Base-by-base conservation (phyloP, 208 protist species). In the Wallacemonas collosoma region DNA sequence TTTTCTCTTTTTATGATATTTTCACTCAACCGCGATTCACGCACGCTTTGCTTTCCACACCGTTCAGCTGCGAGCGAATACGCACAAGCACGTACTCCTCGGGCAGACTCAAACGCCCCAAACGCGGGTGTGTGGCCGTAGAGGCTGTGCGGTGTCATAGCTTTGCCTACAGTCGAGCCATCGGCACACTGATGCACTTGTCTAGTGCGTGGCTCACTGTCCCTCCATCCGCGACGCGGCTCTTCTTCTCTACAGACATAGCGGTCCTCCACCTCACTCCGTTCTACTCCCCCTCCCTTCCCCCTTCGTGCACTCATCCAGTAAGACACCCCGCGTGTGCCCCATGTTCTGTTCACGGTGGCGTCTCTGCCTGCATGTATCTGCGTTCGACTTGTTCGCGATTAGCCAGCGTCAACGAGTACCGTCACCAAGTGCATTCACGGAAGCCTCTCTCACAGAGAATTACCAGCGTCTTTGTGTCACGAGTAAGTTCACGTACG, bases 341-440 rank as follows among this genome's bases (percentile, higher is more conserved):
- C 26, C 26, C 26, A 65, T 65, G 60, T 17, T 65, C 39, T 44
- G 40, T 45, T 8, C 4, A 36, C 60, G 41, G 6, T 14, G n/a
- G 40, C 50, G 60, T n/a, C 12, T 44, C 12, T n/a, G 6, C 26
- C 41, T 41, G 7, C 5, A 15, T 53, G 36, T 80, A 7, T 44
- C 74, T 1, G 79, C 79, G 9, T 66, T 73, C 14, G 80, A 88
- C 44, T 73, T 94, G 39, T 88, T 78, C 68, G 83, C 81, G 0
- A 66, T 95, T 5, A 61, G 76, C 11, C 77, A 77, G 50, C 64
- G 84, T 2, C 53, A 68, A 55, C 35, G 45, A 12, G 63, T 64
- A 5, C 3, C 8, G 5, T 65, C 60, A 3, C 17, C n/a, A 7
- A 48, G 43, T 38, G 17, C 5, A 4, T 69, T 58, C 51, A 69